Evolutionary conservation across 75 land plant species (phyloP).

Genomic region (Ceratopteris richardii): DNA sequence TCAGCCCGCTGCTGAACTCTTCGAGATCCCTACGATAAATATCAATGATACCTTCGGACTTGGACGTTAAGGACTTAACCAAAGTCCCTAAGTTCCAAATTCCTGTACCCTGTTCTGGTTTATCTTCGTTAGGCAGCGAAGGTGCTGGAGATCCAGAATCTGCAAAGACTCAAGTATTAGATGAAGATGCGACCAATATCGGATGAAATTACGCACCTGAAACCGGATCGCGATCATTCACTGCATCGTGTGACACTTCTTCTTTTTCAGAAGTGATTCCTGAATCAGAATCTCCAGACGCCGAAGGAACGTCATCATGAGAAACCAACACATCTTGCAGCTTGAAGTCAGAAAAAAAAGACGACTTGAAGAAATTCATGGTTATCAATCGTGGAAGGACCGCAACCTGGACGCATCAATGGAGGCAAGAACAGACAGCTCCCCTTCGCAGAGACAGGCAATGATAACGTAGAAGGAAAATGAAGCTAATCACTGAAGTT

Average conservation of each 20-base stretch:
- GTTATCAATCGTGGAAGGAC: not conserved
- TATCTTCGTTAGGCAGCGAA: too few species aligned
- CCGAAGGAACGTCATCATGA: not conserved
- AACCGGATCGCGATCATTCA: not conserved
- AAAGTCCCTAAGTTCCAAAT: slow-evolving; percentile 66
- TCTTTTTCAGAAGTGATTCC: not conserved
- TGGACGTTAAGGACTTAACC: slow-evolving; percentile 56
- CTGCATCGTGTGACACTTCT: not conserved
- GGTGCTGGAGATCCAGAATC: too few species aligned
- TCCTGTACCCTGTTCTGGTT: not conserved
- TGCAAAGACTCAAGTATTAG: too few species aligned
- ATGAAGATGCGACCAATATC: too few species aligned
- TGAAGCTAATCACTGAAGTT: too few species aligned
- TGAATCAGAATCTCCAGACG: not conserved
- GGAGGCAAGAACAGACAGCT: too few species aligned
- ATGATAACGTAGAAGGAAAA: too few species aligned
- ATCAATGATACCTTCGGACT: slow-evolving; percentile 67
- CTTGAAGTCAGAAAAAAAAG: slow-evolving; percentile 1
- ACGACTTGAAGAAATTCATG: slow-evolving; percentile 2
- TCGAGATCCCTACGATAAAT: slow-evolving; percentile 69
- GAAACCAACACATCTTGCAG: not conserved
- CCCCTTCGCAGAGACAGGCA: too few species aligned
- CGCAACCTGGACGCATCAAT: too few species aligned
- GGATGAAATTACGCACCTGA: not conserved
- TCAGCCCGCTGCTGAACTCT: slow-evolving; percentile 77